Evolutionary conservation across 2,329 filamentous ascomycete genomes (phyloP), one percentile per base, ranked within the genome.

Genomic region (Stagonosporopsis vannaccii): DNA sequence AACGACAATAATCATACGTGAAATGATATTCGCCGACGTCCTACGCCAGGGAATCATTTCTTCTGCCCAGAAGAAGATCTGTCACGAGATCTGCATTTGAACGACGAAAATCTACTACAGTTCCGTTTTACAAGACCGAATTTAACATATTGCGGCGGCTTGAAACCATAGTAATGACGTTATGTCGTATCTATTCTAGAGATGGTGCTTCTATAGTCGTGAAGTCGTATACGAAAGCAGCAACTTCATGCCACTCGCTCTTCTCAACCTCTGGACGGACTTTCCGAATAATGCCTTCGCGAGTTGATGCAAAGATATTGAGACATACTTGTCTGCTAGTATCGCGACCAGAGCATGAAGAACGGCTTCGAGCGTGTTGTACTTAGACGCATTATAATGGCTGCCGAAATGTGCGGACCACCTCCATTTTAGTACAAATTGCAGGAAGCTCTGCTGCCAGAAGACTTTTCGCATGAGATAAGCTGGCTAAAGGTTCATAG

Each of bases 301-400:
- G 52, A 67, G 61, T 19, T 59, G 50, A 44, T 59, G 62, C 8
- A 67, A 59, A 3, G 62, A 66, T 41, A 48, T 37, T 42, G 62
- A 67, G 54, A 61, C 59, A 54, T 66, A 67, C 36, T 66, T 66
- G 53, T 67, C 62, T 22, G 65, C 65, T 26, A 67, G 48, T 28
- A 50, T 59, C 30, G 52, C 51, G 19, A 66, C 59, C 56, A 64
- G 59, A 46, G 61, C 62, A 61, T 67, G 62, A 39, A 67, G 58
- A 15, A 65, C 55, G 39, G 62, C 28, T 54, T 56, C 52, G 30
- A 46, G 43, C 20, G 45, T 58, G 46, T 44, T 45, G 56, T 59
- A 62, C 42, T 58, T 26, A 25, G 56, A 60, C 19, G 42, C 53
- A 20, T n/a, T n/a, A n/a, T n/a, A n/a, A n/a, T n/a, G n/a, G n/a